Base-by-base conservation (phyloP, 2,329 filamentous ascomycete species). In the Thielaviopsis cerberus region DNA sequence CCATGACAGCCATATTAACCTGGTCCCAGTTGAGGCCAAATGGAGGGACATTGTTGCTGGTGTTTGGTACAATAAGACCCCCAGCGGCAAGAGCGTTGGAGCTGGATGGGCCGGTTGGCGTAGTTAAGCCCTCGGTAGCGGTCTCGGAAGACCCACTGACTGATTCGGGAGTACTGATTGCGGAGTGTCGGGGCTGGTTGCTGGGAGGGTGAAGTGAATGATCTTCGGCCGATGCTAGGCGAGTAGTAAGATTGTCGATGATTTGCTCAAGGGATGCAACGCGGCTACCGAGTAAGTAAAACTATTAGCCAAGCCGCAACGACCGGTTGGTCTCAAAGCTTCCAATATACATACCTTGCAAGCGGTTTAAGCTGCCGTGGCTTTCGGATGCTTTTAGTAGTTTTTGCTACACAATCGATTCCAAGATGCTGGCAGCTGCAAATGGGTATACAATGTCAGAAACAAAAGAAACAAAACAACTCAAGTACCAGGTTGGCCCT, bases 11-110 rank as follows among this genome's bases (percentile, higher is more conserved):
- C 15, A 66, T 62, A 20, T 68, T 61, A n/a, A 69, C 70, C 55
- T 72, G 69, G 10, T 64, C 50, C 71, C 71, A 73, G 24, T 67
- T 69, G 27, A 74, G 62, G 2, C 69, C 69, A 50, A 71, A 69
- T 0, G 68, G 70, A 6, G 66, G 63, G 30, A 22, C 17, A 22
- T 8, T 25, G 11, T 53, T 41, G 34, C 26, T 34, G 22, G 34
- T 54, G 30, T 26, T 41, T 17, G 34, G 34, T n/a, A 41, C 34
- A 41, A 41, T 41, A n/a, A 17, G 34, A 10, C 15, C 26, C 17
- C 55, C 51, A n/a, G 24, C 17, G 7, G 27, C 11, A 22, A 25
- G 27, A 22, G 23, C 45, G n/a, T 37, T 54, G 11, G 37, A 27
- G 10, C 53, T 57, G 13, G 60, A 51, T n/a, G 48, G 55, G 23